Evolutionary conservation across 345 rosid species (phyloP), one percentile per base, ranked within the genome.

Genomic region (Citrus inodora): DNA sequence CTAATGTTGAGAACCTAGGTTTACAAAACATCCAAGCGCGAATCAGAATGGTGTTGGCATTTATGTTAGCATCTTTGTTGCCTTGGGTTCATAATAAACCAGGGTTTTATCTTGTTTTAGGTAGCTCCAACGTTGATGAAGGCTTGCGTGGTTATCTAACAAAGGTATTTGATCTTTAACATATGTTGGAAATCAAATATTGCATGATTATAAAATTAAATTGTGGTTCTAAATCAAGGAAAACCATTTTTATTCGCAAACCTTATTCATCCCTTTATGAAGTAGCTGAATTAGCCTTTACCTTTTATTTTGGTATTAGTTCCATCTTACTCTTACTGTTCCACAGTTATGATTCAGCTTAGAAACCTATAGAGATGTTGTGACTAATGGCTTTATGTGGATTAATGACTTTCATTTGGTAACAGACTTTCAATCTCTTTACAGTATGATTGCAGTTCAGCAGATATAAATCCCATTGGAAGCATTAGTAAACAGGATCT

Each of bases 361-460:
- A 14, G 55, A 70, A 30, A 28, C 53, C 37, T 10, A 2, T 70
- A 28, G 9, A 3, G 24, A 28, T 70, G 16, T 17, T 17, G 38
- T 51, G 14, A 22, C 38, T 51, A 28, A 30, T 51, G n/a, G 40
- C 27, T 70, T 40, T 30, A 70, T 70, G 38, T 51, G 40, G 5
- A 11, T 30, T 27, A 64, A n/a, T 6, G 13, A 64, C 22, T 75
- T 64, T 66, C 7, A 10, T 25, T 6, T 42, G 2, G 9, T 62
- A 70, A 48, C 33, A 37, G 30, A 66, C 42, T 55, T 73, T 59
- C 71, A 19, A 42, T 76, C 79, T 48, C 71, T 79, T 64, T 81
- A 84, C 92, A 96, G 99, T 97, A 94, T 82, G 98, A 94, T 78
- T 94, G 96, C 80, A 94, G 98, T 86, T 87, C 99, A 56, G 98